These are phyloP conservation scores for Epichloe sp. DNA, from an alignment of 2,329 filamentous ascomycete species.

Conservation along the genomic window DNA sequence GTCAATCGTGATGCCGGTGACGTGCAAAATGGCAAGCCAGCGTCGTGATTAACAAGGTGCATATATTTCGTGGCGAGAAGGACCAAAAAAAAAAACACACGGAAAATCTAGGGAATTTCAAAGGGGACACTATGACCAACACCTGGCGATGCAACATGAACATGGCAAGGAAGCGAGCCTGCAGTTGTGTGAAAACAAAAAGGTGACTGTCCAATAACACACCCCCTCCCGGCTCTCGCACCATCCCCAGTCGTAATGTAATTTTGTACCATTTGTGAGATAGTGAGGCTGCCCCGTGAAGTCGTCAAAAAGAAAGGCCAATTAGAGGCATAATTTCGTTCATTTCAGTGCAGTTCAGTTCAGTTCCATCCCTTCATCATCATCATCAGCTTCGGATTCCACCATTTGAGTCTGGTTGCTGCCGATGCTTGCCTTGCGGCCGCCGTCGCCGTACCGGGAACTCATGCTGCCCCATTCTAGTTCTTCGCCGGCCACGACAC, in stretches of 20 bases:
- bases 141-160: no score
- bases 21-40: no score
- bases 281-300: background rate
- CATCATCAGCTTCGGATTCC: constrained; percentile 45
- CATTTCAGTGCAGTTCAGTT: constrained; percentile 8
- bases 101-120: no score
- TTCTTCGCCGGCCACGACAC: constrained; percentile 80
- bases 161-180: no score
- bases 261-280: background rate
- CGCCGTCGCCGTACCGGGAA: constrained; percentile 30
- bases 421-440: constrained; percentile 46
- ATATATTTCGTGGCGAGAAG: no score
- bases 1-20: no score
- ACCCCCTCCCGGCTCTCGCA: no score
- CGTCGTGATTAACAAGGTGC: no score
- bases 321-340: no score
- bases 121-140: no score
- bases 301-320: background rate
- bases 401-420: constrained; percentile 45
- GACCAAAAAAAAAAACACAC: no score
- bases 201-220: background rate
- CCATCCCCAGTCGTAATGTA: background rate
- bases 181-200: no score
- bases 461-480: constrained; percentile 43
- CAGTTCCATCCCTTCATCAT: constrained; percentile 52